phyloP scores from a whole-genome alignment of 1,284 basidiomycete genomes.

The Ustilago loliicola region DNA sequence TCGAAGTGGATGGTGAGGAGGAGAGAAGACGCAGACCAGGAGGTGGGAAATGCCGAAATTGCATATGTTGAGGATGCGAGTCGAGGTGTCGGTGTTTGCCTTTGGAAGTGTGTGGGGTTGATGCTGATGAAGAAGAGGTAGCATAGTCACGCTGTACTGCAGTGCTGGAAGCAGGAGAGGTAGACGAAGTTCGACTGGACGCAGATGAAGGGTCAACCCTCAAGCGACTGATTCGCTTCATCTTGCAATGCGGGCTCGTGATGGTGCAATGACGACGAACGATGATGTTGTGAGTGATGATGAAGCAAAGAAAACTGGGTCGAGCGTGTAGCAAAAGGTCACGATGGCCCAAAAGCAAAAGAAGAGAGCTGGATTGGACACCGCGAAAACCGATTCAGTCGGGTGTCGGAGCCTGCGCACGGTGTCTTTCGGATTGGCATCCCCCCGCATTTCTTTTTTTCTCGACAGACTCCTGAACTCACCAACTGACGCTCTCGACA shows the following conservation, averaged over 20 bases:
- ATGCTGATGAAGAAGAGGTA: background rate
- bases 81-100: background rate
- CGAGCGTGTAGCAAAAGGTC: background rate
- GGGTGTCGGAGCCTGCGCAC: slow-evolving; percentile 34
- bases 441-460: slow-evolving; percentile 10
- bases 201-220: no score
- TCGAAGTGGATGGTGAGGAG: background rate
- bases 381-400: slow-evolving; percentile 25
- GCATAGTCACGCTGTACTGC: background rate
- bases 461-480: background rate
- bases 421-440: slow-evolving; percentile 14
- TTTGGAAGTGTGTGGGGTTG: background rate
- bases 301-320: background rate
- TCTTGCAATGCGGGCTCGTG: background rate
- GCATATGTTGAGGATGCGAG: background rate
- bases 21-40: slow-evolving; percentile 24
- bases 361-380: background rate
- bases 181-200: background rate
- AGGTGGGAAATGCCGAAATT: background rate
- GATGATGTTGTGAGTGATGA: background rate
- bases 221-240: background rate
- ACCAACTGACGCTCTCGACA: no score
- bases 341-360: background rate
- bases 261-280: no score
- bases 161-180: background rate